Base-by-base conservation (phyloP, 352 stramenopile genomes). In the Phytophthora rubi region DNA sequence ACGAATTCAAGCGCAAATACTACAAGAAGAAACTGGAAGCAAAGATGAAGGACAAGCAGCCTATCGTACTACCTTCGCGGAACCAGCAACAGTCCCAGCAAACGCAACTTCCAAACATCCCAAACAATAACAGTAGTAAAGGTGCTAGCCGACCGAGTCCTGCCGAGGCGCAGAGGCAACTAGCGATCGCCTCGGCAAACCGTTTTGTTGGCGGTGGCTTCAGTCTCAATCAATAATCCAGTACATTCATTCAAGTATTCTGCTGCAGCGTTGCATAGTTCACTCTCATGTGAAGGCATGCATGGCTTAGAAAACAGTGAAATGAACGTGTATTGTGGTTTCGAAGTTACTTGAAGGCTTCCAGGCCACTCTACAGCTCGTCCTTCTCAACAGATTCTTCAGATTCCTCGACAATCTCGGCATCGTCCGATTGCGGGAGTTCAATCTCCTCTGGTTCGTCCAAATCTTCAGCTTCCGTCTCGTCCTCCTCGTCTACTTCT, bases 1-100 rank as follows among this genome's bases (percentile, higher is more conserved):
- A 98, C 59, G 96, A 99, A 55, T 96, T 97, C 70, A 98, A 98
- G 71, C 87, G 94, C 55, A 98, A 98, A 72, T 98, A 98, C 69
- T 99, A 98, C 88, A 96, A 98, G 70, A 93, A 92, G 73, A 96
- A 96, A 66, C 85, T 95, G 10, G 86, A 96, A 58, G 84, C 91
- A 32, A 94, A 96, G 71, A 90, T 95, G 61, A 85, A 86, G 35
- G 83, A 88, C 56, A 91, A 85, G 54, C 79, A 81, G 23, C 65
- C 71, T 4, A 66, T 77, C 30, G 65, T 80, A 12, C 45, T 85
- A 15, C 53, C 52, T 16, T 74, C 72, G 18, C 68, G 63, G 4
- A 76, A 74, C 45, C 72, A 79, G 56, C 56, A 67, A 49, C 60
- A 75, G 30, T 68, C 65, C 15, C 59, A 73, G 54, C 68, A 80